Conservation (phyloP, 495 filamentous ascomycete genomes). For the Podospora sp. region DNA sequence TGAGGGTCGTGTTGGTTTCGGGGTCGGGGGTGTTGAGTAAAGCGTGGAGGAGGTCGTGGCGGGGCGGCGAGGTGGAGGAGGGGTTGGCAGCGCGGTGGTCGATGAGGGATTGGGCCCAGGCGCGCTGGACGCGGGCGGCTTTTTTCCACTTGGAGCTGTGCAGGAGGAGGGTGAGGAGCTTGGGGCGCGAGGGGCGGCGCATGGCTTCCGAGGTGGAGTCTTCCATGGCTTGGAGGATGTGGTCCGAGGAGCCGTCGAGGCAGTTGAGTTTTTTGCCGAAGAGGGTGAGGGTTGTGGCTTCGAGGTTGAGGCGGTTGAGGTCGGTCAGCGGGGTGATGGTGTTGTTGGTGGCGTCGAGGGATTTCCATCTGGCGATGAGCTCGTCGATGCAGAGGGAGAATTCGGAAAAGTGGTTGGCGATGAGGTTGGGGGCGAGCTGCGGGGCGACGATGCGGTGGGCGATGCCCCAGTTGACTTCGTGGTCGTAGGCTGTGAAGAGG, state of each 20-base stretch:
- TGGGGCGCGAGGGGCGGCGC: conserved; percentile 55
- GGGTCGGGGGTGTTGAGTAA: conserved; percentile 67
- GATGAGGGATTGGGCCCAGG: conserved; percentile 60
- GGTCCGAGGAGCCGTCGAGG: conserved; percentile 62
- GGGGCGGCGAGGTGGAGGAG: conserved; percentile 52
- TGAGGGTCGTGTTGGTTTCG: conserved; percentile 61
- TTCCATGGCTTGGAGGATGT: conserved; percentile 67
- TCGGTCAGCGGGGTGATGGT: conserved; percentile 61
- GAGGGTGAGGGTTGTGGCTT: conserved; percentile 62
- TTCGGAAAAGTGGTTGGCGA: conserved; percentile 64
- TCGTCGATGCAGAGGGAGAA: conserved; percentile 68
- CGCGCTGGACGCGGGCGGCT: conserved; percentile 56
- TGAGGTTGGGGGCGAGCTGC: conserved; percentile 63
- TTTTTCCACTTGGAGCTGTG: conserved; percentile 56
- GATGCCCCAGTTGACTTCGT: conserved; percentile 68
- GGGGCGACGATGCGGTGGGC: conserved; percentile 73
- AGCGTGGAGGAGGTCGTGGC: conserved; percentile 68
- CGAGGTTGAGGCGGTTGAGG: conserved; percentile 71
- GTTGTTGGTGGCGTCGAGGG: conserved; percentile 51
- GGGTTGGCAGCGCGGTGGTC: conserved; percentile 59
- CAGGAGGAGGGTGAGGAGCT: conserved; percentile 57
- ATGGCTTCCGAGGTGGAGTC: conserved; percentile 63
- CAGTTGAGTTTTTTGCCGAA: conserved; percentile 72
- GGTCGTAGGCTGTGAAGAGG: conserved; percentile 68
- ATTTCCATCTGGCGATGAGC: conserved; percentile 69